Evolutionary conservation across 2,329 filamentous ascomycete genomes (phyloP), one percentile per base, ranked within the genome.

Genomic region (Aspergillus niger): DNA sequence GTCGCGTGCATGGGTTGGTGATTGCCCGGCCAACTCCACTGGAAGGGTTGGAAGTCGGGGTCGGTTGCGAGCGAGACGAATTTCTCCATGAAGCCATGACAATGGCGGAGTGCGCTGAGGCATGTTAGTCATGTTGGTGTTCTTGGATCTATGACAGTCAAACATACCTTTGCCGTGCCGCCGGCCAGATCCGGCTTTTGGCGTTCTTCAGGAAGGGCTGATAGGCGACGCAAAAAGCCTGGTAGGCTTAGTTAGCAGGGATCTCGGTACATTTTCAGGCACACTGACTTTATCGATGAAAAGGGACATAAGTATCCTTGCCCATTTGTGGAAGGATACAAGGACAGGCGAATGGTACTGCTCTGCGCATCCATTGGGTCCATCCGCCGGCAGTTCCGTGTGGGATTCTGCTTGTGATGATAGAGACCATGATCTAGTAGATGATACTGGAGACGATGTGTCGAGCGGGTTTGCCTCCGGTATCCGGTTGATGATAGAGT

Each of bases 151-250:
- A 2, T 20, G 20, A 20, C 20, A 20, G 20, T 20, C 20, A 20
- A 20, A 20, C 20, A 20, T 20, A 78, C 76, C 77, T 79, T 58
- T 81, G 78, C 54, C 80, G 74, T 22, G 77, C 79, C n/a, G 75
- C 70, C 8, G 73, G 75, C 80, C 80, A 82, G 20, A 82, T 74
- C 28, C 78, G 76, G 65, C 79, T 81, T 58, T 77, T 79, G 15
- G 77, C 76, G 58, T 81, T 81, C 62, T 81, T 81, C 15, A 82
- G 67, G 44, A 81, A 81, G 7, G 79, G 79, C 59, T 80, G 79
- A 62, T 81, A 82, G 22, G 78, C 77, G 54, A 81, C 76, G 60
- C 79, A 80, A 53, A 77, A 80, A 5, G 77, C 76, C 75, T 78
- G 24, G 32, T 6, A n/a, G 8, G 8, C 7, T 26, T 17, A 6